Base-by-base conservation (phyloP, 345 rosid genomes). In the Linum tenue region DNA sequence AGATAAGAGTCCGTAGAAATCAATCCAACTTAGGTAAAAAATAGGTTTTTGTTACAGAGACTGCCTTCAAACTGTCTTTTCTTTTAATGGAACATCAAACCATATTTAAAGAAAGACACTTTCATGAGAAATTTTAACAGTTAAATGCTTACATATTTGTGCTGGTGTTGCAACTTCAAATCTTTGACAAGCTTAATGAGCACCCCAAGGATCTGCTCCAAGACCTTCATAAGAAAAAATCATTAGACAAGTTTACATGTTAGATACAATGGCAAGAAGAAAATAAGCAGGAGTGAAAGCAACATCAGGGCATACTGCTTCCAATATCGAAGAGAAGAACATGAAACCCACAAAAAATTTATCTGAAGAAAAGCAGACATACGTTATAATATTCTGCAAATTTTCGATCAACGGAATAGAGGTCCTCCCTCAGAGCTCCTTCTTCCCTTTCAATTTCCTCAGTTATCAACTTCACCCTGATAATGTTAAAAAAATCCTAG, bases 361-460 rank as follows among this genome's bases (percentile, higher is more conserved):
- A n/a, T n/a, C n/a, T n/a, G n/a, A n/a, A n/a, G n/a, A n/a, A n/a
- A n/a, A n/a, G n/a, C n/a, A n/a, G n/a, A n/a, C n/a, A n/a, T n/a
- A 90, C 99, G 78, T 85, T 87, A 72, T 94, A 90, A 72, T 91
- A 94, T 72, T 94, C 99, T 37, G 91, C 81, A 80, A 88, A 90
- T 76, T 94, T 88, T 60, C 97, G 83, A 65, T 91, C 99, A 55
- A 97, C 95, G 3, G 96, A 82, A 72, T 88, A 94, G 59, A 94
- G 96, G 79, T 94, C 99, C 58, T 90, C 99, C 22, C 86, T 80
- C 67, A 91, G 77, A 73, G 96, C 88, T 17, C 86, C 81, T 80
- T 90, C 99, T 66, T 94, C 96, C 72, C 89, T 87, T 77, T 94
- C 96, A 71, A 90, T 87, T 88, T 90, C 97, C 73, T 94, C 99